phyloP scores from a whole-genome alignment of 805 yeast genomes.

The Kodamaea hsintzibuensis region DNA sequence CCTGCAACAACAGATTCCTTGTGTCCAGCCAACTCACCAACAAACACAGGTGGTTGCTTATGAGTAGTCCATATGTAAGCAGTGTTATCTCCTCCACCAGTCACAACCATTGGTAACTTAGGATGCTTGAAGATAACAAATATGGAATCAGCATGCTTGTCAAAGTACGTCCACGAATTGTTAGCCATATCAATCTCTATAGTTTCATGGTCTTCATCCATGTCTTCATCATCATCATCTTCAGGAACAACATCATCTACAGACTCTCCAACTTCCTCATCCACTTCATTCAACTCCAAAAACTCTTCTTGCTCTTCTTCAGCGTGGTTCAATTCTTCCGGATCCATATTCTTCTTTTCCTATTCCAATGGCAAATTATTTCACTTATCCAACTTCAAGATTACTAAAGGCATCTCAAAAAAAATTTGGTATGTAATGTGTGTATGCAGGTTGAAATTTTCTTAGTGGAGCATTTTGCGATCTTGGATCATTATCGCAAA shows the following conservation, averaged over 20 bases:
- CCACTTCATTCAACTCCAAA: constrained; percentile 31
- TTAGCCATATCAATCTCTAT: constrained; percentile 85
- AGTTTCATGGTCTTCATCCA: constrained; percentile 47
- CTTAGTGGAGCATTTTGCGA: not conserved
- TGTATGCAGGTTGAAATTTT: constrained; percentile 10
- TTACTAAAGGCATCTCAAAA: constrained; percentile 7
- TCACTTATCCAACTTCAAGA: not conserved
- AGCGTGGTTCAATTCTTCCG: constrained; percentile 12
- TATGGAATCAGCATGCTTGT: constrained; percentile 84
- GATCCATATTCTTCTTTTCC: constrained; percentile 5
- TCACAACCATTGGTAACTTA: constrained; percentile 75
- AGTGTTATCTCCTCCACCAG: constrained; percentile 93
- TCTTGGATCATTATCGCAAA: not conserved
- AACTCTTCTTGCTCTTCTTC: constrained; percentile 23
- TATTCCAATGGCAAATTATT: not conserved
- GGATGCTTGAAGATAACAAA: constrained; percentile 86
- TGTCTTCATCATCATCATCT: constrained; percentile 40
- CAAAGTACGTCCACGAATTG: constrained; percentile 88
- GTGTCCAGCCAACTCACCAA: constrained; percentile 75
- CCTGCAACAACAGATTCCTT: constrained; percentile 86
- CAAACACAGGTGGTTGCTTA: constrained; percentile 77
- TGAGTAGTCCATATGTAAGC: constrained; percentile 94
- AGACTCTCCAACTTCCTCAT: constrained; percentile 34
- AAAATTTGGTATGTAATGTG: not conserved
- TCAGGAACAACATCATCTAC: constrained; percentile 30